Evolutionary conservation across 371 early-diverging fungal genomes (phyloP).

Genomic region (Syncephalastrum contaminatum): DNA sequence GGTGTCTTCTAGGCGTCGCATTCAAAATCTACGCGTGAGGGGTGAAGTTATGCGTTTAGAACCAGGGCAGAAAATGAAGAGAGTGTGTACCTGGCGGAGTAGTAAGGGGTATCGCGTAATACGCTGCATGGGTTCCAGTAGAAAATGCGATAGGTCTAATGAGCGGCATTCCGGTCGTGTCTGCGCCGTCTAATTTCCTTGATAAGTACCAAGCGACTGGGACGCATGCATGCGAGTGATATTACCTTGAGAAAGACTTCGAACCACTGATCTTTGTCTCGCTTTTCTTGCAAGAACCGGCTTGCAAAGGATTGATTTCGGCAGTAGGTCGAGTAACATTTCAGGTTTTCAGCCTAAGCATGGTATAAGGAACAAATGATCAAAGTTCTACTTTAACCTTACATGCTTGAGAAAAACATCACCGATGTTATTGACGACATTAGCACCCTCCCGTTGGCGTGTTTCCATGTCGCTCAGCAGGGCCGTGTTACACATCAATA

Average conservation of each 20-base stretch:
- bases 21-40: constrained; percentile 61
- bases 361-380: background rate
- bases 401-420: constrained; percentile 64
- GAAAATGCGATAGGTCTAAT: constrained; percentile 81
- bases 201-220: background rate
- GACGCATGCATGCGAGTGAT: background rate
- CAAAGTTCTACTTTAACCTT: constrained; percentile 1
- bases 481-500: constrained; percentile 67
- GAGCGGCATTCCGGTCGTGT: constrained; percentile 74
- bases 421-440: constrained; percentile 57
- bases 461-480: constrained; percentile 71
- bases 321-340: constrained; percentile 67
- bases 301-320: constrained; percentile 65
- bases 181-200: constrained; percentile 42
- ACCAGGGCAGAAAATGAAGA: background rate
- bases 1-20: constrained; percentile 78
- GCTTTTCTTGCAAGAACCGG: constrained; percentile 62
- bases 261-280: constrained; percentile 53
- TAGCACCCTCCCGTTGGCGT: constrained; percentile 52
- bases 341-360: constrained; percentile 46
- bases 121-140: constrained; percentile 92
- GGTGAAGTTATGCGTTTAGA: background rate
- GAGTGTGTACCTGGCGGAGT: constrained; percentile 65
- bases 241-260: constrained; percentile 66
- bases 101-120: constrained; percentile 92